phyloP scores from a whole-genome alignment of 2,329 filamentous ascomycete genomes.

The Davidsoniella virescens region DNA sequence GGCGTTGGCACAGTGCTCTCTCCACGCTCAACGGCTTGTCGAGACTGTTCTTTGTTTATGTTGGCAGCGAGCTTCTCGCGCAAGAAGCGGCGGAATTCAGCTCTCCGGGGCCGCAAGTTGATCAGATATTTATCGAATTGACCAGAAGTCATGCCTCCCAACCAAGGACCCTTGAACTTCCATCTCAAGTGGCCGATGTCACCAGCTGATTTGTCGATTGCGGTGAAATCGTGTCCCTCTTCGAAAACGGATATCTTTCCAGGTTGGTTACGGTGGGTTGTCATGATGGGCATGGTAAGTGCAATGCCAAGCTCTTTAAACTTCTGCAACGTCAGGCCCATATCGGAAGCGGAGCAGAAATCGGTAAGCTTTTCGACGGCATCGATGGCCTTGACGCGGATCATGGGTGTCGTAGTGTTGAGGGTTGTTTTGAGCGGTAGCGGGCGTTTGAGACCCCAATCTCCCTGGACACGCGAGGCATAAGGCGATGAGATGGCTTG shows the following conservation, averaged over 20 bases:
- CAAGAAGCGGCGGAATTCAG: conserved; percentile 39
- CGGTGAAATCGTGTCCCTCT: conserved; percentile 37
- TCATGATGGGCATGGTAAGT: conserved; percentile 36
- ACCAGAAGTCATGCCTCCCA: conserved; percentile 44
- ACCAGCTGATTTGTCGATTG: conserved; percentile 19
- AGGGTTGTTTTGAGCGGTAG: conserved; percentile 63
- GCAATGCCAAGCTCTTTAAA: conserved; percentile 70
- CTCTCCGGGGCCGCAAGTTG: conserved; percentile 34
- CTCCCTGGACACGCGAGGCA: conserved; percentile 57
- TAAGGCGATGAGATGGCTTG: conserved; percentile 67
- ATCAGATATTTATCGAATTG: conserved; percentile 40
- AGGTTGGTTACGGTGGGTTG: conserved; percentile 13
- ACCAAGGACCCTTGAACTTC: conserved; percentile 52
- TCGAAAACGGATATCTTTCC: conserved; percentile 34
- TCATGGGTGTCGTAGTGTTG: conserved; percentile 53
- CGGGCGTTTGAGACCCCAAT: conserved; percentile 85
- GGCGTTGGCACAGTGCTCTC: conserved; percentile 19
- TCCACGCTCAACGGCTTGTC: conserved; percentile 25
- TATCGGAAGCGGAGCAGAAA: conserved; percentile 68
- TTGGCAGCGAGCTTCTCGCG: conserved; percentile 31
- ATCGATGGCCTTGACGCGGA: conserved; percentile 66
- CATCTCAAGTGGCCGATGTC: conserved; percentile 35
- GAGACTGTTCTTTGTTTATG: conserved; percentile 24
- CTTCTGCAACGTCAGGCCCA: conserved; percentile 65
- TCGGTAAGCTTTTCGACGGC: conserved; percentile 79